phyloP scores from a whole-genome alignment of 208 protist species.

The Acanthamoeba rhysodes region DNA sequence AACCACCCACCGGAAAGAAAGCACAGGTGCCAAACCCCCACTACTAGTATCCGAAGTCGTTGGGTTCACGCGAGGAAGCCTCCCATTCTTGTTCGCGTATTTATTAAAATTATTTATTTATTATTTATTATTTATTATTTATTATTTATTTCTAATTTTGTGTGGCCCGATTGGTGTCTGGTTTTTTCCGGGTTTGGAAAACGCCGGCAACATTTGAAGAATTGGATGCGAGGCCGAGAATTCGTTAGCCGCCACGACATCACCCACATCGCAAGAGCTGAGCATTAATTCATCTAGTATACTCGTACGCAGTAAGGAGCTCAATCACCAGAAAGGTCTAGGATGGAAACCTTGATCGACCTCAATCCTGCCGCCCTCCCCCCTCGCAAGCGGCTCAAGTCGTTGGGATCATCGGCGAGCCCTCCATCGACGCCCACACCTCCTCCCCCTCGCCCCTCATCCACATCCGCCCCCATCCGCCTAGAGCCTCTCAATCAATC shows the following conservation, averaged over 20 bases:
- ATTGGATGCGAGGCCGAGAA: too few relatives aligned
- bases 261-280: not conserved
- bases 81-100: not conserved
- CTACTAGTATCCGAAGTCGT: too few relatives aligned
- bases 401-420: not conserved
- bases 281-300: too few relatives aligned
- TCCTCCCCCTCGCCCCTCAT: not conserved
- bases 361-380: not conserved
- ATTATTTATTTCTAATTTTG: conserved; percentile 6
- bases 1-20: too few relatives aligned
- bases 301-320: not conserved
- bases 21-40: too few relatives aligned
- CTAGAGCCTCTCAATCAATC: not conserved
- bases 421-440: not conserved
- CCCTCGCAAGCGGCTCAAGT: not conserved
- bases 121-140: not conserved
- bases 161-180: too few relatives aligned
- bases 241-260: too few relatives aligned
- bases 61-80: not conserved
- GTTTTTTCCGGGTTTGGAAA: not conserved
- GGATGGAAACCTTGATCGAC: not conserved
- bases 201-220: too few relatives aligned
- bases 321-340: not conserved
- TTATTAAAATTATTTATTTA: not conserved
- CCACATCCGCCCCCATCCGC: not conserved